These are phyloP conservation scores for Fusarium napiforme DNA, from an alignment of 2,329 filamentous ascomycete species.

Conservation along the genomic window DNA sequence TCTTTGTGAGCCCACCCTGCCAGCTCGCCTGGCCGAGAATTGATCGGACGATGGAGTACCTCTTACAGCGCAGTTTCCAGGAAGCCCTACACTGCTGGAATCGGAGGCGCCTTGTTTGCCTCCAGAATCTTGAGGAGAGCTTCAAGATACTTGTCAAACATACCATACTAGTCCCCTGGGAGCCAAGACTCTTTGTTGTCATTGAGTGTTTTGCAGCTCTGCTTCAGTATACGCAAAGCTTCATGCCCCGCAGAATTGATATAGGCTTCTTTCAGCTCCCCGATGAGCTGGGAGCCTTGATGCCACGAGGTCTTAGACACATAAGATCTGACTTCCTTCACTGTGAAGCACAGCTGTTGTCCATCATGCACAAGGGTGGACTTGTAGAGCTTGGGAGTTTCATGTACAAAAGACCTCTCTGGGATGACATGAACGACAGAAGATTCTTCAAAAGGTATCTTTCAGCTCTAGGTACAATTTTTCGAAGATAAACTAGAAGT, in stretches of 20 bases:
- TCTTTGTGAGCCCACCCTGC: slow-evolving; percentile 6
- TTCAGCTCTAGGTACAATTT: background rate
- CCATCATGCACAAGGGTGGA: background rate
- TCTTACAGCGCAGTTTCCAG: background rate
- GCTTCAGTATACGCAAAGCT: background rate
- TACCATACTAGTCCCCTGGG: background rate
- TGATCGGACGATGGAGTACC: background rate
- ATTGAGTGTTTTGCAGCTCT: background rate
- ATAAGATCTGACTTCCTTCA: background rate
- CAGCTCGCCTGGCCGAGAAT: background rate
- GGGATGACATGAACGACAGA: background rate
- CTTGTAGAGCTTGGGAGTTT: background rate
- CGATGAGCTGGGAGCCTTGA: too few relatives aligned
- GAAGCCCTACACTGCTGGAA: background rate
- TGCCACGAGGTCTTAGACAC: background rate
- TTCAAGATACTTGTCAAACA: background rate
- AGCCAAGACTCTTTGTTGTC: background rate
- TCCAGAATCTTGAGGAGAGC: background rate
- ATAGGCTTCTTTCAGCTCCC: background rate
- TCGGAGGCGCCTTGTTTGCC: background rate
- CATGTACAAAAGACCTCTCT: background rate
- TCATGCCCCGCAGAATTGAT: background rate
- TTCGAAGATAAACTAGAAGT: background rate
- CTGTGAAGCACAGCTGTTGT: background rate
- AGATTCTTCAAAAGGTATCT: background rate